Evolutionary conservation across 139 green algal genomes (phyloP).

Genomic region (Parachlorella kessleri): DNA sequence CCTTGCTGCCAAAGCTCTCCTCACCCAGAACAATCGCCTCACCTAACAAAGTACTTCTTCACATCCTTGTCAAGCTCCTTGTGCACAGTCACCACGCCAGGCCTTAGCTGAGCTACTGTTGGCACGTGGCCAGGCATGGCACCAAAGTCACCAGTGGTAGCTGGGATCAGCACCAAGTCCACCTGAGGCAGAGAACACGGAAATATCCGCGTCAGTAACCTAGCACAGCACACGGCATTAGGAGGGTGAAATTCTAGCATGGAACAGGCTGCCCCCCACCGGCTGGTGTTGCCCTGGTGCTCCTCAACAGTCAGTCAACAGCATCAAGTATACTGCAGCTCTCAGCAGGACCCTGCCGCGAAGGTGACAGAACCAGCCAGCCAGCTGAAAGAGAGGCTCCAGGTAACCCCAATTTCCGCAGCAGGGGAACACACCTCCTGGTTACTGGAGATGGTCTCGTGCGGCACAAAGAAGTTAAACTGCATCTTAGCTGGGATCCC

Average conservation of each 20-base stretch:
- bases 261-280: too few species aligned
- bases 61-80: slow-evolving; percentile 80
- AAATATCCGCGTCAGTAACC: too few species aligned
- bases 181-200: slow-evolving; percentile 55
- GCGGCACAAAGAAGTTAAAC: slow-evolving; percentile 85
- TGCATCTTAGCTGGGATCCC: slow-evolving; percentile 75
- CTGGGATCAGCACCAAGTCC: slow-evolving; percentile 84
- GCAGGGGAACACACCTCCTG: neutral
- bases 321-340: too few species aligned
- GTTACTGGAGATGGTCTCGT: slow-evolving; percentile 43
- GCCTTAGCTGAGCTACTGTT: slow-evolving; percentile 83
- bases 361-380: neutral
- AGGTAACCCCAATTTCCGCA: too few species aligned
- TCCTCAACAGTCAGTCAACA: too few species aligned
- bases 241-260: too few species aligned
- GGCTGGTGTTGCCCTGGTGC: too few species aligned
- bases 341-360: too few species aligned
- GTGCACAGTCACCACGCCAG: slow-evolving; percentile 81
- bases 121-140: slow-evolving; percentile 90
- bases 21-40: too few species aligned
- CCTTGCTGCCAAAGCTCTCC: too few species aligned
- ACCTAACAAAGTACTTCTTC: slow-evolving; percentile 84
- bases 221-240: too few species aligned
- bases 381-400: too few species aligned
- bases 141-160: slow-evolving; percentile 86